Base-by-base conservation (phyloP, 768 basidiomycete species). In the Trametes cinnabarina region DNA sequence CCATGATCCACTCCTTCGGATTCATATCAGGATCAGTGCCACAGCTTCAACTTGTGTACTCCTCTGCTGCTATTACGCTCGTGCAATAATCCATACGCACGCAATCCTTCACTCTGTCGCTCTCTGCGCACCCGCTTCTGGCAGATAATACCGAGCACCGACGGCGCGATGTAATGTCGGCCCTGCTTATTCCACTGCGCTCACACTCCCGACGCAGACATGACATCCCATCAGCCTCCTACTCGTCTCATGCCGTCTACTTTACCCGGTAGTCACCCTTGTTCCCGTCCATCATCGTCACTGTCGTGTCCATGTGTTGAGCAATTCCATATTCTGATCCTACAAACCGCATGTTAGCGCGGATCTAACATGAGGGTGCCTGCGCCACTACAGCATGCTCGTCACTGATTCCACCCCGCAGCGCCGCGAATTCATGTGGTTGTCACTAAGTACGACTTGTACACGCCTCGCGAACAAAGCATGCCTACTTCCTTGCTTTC, bases 401-500 rank as follows among this genome's bases (percentile, higher is more conserved):
- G 14, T 26, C 25, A 15, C 23, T 46, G 12, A 46, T 14, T 46
- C 44, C 44, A 46, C 25, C 19, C 11, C 41, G 12, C 41, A n/a
- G 41, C 41, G 19, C 41, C 22, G 44, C 25, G 23, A 11, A 15
- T 25, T 9, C 23, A 17, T 26, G 12, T 26, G 15, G 23, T 26
- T 14, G 23, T 4, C 37, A 15, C n/a, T 5, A 8, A 5, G 14
- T 14, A 39, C 37, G 11, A 39, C 37, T 39, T 15, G 14, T 39
- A 5, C 17, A 15, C 9, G 37, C 37, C 37, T n/a, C 37, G 37
- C 14, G 11, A 5, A 39, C 47, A 19, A 30, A 46, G 46, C 12
- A 26, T 57, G 47, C 34, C 32, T 48, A 48, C 51, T 48, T 61
- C 59, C 59, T 51, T 61, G 54, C 49, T 61, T 54, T 39, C 37